phyloP scores from a whole-genome alignment of 768 basidiomycete genomes.

The Serendipita sp. region DNA sequence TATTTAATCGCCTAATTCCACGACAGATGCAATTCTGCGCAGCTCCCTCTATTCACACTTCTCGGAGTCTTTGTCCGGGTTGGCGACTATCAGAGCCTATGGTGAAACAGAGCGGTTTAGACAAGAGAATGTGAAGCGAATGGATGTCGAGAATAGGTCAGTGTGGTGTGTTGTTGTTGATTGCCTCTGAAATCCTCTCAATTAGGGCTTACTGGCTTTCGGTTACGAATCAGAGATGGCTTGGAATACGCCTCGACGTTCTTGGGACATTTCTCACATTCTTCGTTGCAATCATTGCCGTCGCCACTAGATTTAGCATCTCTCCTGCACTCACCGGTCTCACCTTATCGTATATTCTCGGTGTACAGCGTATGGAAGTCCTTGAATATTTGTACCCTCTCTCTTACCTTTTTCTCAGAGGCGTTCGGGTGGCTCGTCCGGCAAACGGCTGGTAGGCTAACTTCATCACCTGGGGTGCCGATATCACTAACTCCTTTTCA shows the following conservation, averaged over 20 bases:
- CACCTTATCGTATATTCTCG: conserved; percentile 58
- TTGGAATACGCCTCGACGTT: conserved; percentile 79
- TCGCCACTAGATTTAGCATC: conserved; percentile 55
- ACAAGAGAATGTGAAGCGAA: conserved; percentile 51
- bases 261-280: conserved; percentile 36
- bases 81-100: conserved; percentile 80
- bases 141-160: conserved; percentile 72
- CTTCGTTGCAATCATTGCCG: conserved; percentile 61
- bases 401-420: conserved; percentile 19
- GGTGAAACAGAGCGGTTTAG: conserved; percentile 63
- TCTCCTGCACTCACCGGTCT: conserved; percentile 38
- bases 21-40: conserved; percentile 62
- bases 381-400: not conserved
- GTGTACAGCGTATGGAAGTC: conserved; percentile 36
- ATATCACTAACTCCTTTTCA: not conserved
- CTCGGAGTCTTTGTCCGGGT: conserved; percentile 74
- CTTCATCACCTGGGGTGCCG: conserved; percentile 1
- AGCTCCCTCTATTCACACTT: conserved; percentile 84
- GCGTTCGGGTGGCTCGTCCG: conserved; percentile 60
- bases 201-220: conserved; percentile 72
- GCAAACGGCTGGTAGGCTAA: conserved; percentile 32
- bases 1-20: not conserved
- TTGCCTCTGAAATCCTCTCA: conserved; percentile 7
- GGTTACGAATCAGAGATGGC: conserved; percentile 69
- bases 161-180: conserved; percentile 8